Base-by-base conservation (phyloP, 2,329 filamentous ascomycete genomes). In the Xylaria hypoxylon region DNA sequence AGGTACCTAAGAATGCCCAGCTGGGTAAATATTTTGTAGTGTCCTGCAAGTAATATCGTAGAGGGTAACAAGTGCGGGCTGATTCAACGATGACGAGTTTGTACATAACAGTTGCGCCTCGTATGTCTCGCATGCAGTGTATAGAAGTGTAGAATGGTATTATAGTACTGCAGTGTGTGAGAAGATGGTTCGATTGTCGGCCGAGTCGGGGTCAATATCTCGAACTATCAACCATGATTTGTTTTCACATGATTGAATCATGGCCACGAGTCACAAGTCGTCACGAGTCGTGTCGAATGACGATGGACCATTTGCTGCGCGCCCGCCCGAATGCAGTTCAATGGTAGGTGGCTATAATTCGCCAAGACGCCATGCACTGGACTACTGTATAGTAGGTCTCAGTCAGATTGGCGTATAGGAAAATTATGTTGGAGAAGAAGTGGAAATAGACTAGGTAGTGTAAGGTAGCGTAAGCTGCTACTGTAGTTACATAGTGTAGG, bases 171-270 rank as follows among this genome's bases (percentile, higher is more conserved):
- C 5, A 13, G 13, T 38, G 35, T 38, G 59, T 55, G 48, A 53
- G 35, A 59, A 28, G 62, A 35, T 48, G 51, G 50, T 31, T 58
- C 53, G 50, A 60, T 40, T 13, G 22, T 45, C 38, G 45, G 26
- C 38, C 33, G 35, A 51, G 47, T 60, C 47, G 31, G 22, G 17
- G 22, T 11, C 6, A 42, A 26, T 42, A 42, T 3, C 15, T 22
- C 31, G 19, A 40, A 28, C 13, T 52, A 52, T 60, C 35, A n/a
- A n/a, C 48, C 11, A 42, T 42, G 40, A 53, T 48, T n/a, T 56
- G 22, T 17, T 56, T 44, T 62, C 59, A 56, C 51, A 62, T 62
- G 59, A 62, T 52, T 50, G n/a, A 61, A 52, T 61, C 26, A 53
- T 28, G n/a, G 47, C 33, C 33, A 42, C 45, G 22, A 31, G n/a